phyloP scores from a whole-genome alignment of 75 land plant species.

The Selaginella tamariscina region DNA sequence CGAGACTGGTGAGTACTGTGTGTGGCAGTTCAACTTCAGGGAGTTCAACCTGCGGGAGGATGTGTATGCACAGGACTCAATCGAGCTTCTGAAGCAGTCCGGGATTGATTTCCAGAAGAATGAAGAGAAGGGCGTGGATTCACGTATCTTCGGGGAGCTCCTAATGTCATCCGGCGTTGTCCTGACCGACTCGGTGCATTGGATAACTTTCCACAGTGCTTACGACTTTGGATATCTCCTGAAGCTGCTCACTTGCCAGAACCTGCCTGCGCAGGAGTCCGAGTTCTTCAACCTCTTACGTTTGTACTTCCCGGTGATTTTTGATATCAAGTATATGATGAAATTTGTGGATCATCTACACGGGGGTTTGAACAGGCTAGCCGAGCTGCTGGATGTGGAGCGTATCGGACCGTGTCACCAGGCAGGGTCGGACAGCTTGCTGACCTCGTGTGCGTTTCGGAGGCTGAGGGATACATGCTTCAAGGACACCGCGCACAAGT shows the following conservation, averaged over 20 bases:
- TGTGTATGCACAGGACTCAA: constrained; percentile 52
- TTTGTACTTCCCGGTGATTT: constrained; percentile 40
- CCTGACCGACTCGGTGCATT: constrained; percentile 38
- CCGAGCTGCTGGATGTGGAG: constrained; percentile 51
- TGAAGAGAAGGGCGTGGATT: constrained; percentile 35
- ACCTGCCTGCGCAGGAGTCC: constrained; percentile 31
- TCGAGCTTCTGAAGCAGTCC: constrained; percentile 56
- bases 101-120: constrained; percentile 59
- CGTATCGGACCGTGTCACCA: constrained; percentile 49
- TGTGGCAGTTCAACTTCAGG: constrained; percentile 73
- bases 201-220: constrained; percentile 56
- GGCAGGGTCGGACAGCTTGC: constrained; percentile 55
- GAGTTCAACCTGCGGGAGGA: constrained; percentile 43
- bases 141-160: constrained; percentile 37
- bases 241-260: constrained; percentile 52
- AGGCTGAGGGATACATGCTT: constrained; percentile 46
- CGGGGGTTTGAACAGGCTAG: constrained; percentile 54
- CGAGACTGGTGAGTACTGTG: constrained; percentile 32
- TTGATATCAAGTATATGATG: constrained; percentile 54
- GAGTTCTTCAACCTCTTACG: constrained; percentile 38
- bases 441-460: constrained; percentile 43
- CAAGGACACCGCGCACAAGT: constrained; percentile 35
- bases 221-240: constrained; percentile 58
- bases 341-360: constrained; percentile 32
- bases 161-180: constrained; percentile 56